Evolutionary conservation across 257 asterid genomes (phyloP).

Genomic region (Jaltomata sinuosa): DNA sequence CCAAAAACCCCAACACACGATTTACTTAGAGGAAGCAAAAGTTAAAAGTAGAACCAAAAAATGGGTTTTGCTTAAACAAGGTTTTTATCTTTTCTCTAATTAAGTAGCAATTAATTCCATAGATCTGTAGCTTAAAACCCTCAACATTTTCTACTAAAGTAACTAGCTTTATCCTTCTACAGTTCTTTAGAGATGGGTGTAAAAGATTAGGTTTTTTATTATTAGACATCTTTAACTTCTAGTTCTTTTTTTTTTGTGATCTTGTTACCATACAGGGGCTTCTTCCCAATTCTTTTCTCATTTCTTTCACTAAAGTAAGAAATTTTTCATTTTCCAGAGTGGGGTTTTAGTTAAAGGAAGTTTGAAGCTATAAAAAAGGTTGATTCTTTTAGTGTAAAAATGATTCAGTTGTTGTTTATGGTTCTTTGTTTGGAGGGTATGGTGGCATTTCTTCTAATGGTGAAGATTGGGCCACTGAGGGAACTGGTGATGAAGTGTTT

Average conservation of each 20-base stretch:
- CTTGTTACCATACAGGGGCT: background rate
- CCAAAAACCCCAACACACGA: background rate
- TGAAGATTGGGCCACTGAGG: slow-evolving; percentile 86
- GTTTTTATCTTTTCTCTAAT: background rate
- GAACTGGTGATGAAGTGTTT: slow-evolving; percentile 76
- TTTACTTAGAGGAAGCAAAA: background rate
- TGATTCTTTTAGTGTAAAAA: slow-evolving; percentile 7
- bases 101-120: background rate
- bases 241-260: background rate
- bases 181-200: background rate
- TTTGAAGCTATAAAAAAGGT: background rate
- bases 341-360: slow-evolving; percentile 1
- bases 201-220: background rate
- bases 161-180: background rate
- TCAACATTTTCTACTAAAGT: background rate
- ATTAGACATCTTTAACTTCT: background rate
- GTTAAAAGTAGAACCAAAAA: background rate
- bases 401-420: slow-evolving; percentile 81
- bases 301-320: too few relatives aligned
- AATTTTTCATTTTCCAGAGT: background rate
- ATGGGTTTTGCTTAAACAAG: background rate
- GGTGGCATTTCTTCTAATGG: slow-evolving; percentile 74
- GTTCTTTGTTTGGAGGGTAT: slow-evolving; percentile 70
- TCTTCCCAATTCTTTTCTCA: background rate
- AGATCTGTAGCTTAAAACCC: slow-evolving; percentile 11